Base-by-base conservation (phyloP, 768 basidiomycete genomes). In the Podaxis sp. region DNA sequence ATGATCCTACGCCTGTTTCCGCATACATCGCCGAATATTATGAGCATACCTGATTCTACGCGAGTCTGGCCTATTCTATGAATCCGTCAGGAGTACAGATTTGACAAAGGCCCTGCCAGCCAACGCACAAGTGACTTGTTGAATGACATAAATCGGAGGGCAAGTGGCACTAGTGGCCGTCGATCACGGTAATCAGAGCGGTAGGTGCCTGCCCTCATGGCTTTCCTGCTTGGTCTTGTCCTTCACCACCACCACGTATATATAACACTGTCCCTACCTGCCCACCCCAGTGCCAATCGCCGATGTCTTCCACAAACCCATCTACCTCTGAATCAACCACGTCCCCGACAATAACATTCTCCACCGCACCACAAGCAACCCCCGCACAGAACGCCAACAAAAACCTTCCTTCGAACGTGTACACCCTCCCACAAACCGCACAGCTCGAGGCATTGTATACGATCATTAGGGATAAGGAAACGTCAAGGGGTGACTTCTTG, bases 371-470 rank as follows among this genome's bases (percentile, higher is more conserved):
- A 6, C 58, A 53, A 51, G 52, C 59, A n/a, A 66, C 73, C 7
- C 76, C 74, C 7, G 71, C 78, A 8, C 76, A 76, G 64, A 75
- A 75, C 19, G 75, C 76, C 4, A 70, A 71, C 22, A 69, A 77
- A 50, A 74, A 78, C 12, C 78, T 93, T 13, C 92, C 93, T 12
- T 79, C 88, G 2, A 94, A 91, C 12, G 94, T 96, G n/a, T 87
- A 90, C 73, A 94, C 91, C 3, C 81, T 98, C 2, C 89, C 88
- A 0, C 93, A 91, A 67, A 98, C 94, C 0, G 88, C 91, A 1
- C 96, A 98, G 77, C 86, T 99, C 22, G 95, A 97, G 73, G 95
- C 94, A 2, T 79, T 98, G 33, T 92, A 96, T 78, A 98, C 95
- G 11, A 96, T 97, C 74, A 96, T 97, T 73, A 76, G 96, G 57